Conservation (phyloP, 306 rosid genomes). For the Cucumis cinereus region DNA sequence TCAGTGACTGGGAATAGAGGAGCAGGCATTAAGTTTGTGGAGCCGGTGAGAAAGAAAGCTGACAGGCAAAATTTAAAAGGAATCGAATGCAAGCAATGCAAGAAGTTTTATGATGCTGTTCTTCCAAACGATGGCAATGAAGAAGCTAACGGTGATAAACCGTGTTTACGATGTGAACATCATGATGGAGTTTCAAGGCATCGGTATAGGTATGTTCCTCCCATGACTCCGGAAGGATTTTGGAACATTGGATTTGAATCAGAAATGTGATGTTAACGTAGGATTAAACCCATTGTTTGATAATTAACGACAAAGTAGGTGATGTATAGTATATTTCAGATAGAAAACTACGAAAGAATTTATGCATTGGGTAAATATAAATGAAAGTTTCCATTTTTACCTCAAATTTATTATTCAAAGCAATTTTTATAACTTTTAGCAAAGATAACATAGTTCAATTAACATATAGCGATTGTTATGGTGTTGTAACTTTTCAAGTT, state of each 20-base stretch:
- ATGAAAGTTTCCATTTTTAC: neutral
- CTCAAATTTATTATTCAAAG: neutral
- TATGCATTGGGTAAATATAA: neutral
- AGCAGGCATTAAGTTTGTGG: conserved; percentile 62
- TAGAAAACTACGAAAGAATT: neutral
- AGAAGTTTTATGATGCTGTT: conserved; percentile 83
- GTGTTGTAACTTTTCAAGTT: no score
- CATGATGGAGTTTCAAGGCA: conserved; percentile 96
- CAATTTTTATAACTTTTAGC: no score
- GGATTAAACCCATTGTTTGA: neutral
- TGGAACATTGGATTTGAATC: conserved; percentile 99
- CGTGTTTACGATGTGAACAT: conserved; percentile 64
- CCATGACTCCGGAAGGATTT: conserved; percentile 95
- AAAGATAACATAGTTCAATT: no score
- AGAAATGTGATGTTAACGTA: conserved; percentile 32
- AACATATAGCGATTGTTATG: no score
- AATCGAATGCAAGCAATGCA: conserved; percentile 88
- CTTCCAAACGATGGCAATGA: conserved; percentile 46
- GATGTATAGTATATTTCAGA: neutral
- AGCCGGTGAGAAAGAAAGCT: conserved; percentile 85
- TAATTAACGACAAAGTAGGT: neutral
- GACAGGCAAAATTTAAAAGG: conserved; percentile 84
- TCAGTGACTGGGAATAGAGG: conserved; percentile 25
- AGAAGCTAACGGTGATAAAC: conserved; percentile 25
- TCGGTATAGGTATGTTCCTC: conserved; percentile 82